Evolutionary conservation across 75 land plant genomes (phyloP).

Genomic region (Picea sitchensis): DNA sequence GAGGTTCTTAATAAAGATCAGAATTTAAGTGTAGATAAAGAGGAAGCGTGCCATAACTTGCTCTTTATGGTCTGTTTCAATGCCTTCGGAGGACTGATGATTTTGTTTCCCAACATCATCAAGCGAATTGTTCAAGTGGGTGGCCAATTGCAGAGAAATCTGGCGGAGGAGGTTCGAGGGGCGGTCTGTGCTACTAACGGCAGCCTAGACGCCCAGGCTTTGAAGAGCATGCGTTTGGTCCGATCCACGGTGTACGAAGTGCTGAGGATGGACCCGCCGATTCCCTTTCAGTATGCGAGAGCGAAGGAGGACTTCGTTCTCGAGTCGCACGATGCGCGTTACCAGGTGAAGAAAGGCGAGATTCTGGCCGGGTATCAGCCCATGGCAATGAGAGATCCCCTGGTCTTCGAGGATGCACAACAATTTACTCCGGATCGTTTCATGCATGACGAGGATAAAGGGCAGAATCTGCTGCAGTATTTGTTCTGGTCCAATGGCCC

Average conservation of each 20-base stretch:
- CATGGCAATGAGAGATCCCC: constrained; percentile 73
- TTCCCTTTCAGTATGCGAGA: constrained; percentile 44
- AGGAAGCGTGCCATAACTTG: constrained; percentile 72
- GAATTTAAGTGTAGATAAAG: constrained; percentile 32
- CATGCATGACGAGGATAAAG: constrained; percentile 42
- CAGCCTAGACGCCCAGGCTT: constrained; percentile 22
- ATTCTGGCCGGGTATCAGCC: constrained; percentile 60
- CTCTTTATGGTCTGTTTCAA: constrained; percentile 57
- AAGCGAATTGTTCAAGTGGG: constrained; percentile 44
- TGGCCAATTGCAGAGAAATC: constrained; percentile 22
- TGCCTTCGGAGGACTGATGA: constrained; percentile 67
- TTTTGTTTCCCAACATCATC: constrained; percentile 46
- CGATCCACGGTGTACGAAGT: neutral
- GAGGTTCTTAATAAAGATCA: constrained; percentile 42
- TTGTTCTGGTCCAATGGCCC: constrained; percentile 88
- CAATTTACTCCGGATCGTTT: constrained; percentile 63
- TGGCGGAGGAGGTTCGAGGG: constrained; percentile 50
- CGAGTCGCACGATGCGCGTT: constrained; percentile 31
- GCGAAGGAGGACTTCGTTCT: constrained; percentile 39
- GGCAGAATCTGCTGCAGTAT: constrained; percentile 45
- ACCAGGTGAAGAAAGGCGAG: constrained; percentile 45
- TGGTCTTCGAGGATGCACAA: constrained; percentile 56
- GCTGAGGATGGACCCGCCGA: no score
- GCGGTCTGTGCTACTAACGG: constrained; percentile 30
- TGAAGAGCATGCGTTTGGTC: constrained; percentile 61